A percentile compares a stretch with the other conserved stretches of the same genome.
These are phyloP conservation scores for Trichocomaceae sp. DNA, from an alignment of 2,329 filamentous ascomycete genomes.

Conservation along the genomic window DNA sequence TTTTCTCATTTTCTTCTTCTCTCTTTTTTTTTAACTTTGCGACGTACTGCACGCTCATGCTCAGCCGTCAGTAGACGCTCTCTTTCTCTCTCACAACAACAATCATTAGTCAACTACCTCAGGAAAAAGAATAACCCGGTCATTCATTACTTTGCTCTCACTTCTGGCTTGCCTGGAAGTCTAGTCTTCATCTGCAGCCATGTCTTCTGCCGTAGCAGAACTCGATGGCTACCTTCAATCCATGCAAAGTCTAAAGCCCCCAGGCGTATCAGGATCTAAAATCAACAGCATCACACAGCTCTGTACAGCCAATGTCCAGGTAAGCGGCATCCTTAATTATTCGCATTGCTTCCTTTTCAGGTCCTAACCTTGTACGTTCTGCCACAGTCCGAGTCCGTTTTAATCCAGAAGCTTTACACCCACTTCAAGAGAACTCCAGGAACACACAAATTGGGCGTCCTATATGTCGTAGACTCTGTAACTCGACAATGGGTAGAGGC, in stretches of 20 bases:
- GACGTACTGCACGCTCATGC: not conserved
- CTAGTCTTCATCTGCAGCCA: constrained; percentile 34
- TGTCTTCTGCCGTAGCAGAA: constrained; percentile 82
- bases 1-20: not conserved
- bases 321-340: constrained; percentile 43
- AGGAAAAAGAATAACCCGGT: not conserved
- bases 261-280: constrained; percentile 88
- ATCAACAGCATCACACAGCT: constrained; percentile 81
- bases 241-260: constrained; percentile 84
- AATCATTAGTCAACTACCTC: constrained; percentile 1
- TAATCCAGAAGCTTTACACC: constrained; percentile 94
- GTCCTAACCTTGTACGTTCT: constrained; percentile 16
- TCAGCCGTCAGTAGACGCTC: constrained; percentile 3
- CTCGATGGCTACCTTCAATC: constrained; percentile 84
- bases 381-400: constrained; percentile 80
- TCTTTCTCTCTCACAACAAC: not conserved
- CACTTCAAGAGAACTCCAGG: constrained; percentile 92
- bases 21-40: not conserved
- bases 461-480: constrained; percentile 99
- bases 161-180: constrained; percentile 3
- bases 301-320: constrained; percentile 85
- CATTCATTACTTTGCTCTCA: not conserved
- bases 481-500: constrained; percentile 97
- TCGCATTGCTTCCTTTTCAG: not conserved
- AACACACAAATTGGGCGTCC: constrained; percentile 95